Base-by-base conservation (phyloP, 1,139 yeast genomes). In the Yamadazyma triangularis region DNA sequence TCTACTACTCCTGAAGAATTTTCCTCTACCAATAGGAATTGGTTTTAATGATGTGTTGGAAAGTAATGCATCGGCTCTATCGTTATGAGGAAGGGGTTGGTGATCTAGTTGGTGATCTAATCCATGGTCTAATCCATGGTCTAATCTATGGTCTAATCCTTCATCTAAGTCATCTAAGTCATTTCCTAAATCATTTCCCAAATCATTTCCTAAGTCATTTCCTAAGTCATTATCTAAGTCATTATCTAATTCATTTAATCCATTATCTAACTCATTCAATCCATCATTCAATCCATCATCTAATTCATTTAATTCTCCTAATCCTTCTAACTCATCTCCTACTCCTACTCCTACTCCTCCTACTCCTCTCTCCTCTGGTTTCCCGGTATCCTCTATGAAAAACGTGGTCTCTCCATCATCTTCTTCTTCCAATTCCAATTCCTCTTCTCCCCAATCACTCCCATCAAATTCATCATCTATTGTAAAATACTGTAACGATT, bases 401-500 rank as follows among this genome's bases (percentile, higher is more conserved):
- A n/a, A n/a, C n/a, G n/a, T n/a, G n/a, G n/a, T n/a, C n/a, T n/a
- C n/a, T n/a, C n/a, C n/a, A n/a, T n/a, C n/a, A 10, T 31, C 32
- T 19, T 24, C 29, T 3, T 29, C 33, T 8, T 24, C 23, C 6
- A 26, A 6, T 11, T 22, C 30, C 5, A 16, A 29, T 15, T 19
- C 32, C 7, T 33, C 35, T 15, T 25, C 29, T 12, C 15, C 29
- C 21, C 15, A 26, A n/a, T 15, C 26, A 15, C n/a, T 13, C 4
- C 11, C 22, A 5, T 16, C 11, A 18, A 18, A 18, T 18, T 81
- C 95, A 44, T 84, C 95, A 56, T 89, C 96, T 35, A 85, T 75
- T 9, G 96, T 87, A 62, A 91, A 82, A 41, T 71, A 78, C 35
- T 75, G 73, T 28, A 87, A 72, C 30, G 64, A 66, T 13, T 59